Percentiles rank a stretch among this genome's conserved stretches.
Evolutionary conservation across 169 alveolate genomes (phyloP).

Genomic region (Cryptosporidium ryanae): DNA sequence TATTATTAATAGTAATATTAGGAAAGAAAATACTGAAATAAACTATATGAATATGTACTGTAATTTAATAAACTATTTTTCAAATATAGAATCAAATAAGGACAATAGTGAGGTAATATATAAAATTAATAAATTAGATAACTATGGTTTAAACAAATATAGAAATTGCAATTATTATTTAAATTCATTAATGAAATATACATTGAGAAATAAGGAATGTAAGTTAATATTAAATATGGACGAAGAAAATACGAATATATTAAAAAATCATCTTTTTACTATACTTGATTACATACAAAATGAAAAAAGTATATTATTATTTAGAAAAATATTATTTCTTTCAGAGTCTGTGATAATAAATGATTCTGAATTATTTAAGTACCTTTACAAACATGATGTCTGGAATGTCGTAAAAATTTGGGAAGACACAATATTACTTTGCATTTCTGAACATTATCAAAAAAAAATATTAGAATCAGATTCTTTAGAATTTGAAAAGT

Average conservation of each 20-base stretch:
- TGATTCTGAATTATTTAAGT: slow-evolving; percentile 12
- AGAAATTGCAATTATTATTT: slow-evolving; percentile 32
- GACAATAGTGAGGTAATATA: not conserved
- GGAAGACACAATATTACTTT: slow-evolving; percentile 51
- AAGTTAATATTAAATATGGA: slow-evolving; percentile 20
- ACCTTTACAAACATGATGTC: slow-evolving; percentile 43
- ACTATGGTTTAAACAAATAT: slow-evolving; percentile 8
- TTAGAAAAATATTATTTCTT: slow-evolving; percentile 41
- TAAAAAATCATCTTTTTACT: slow-evolving; percentile 3
- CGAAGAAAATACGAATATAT: not conserved
- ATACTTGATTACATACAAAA: slow-evolving; percentile 24
- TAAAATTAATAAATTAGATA: not conserved
- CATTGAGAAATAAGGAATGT: not conserved
- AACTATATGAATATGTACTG: not conserved
- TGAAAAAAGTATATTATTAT: slow-evolving; percentile 27
- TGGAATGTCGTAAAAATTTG: slow-evolving; percentile 62
- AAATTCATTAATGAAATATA: slow-evolving; percentile 26
- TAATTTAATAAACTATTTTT: not conserved
- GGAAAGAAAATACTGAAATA: not conserved
- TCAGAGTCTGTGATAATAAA: slow-evolving; percentile 34
- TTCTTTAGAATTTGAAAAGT: slow-evolving; percentile 33
- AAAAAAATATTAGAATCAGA: slow-evolving; percentile 29
- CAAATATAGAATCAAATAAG: not conserved
- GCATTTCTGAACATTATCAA: slow-evolving; percentile 59
- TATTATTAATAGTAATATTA: not conserved